phyloP scores from a whole-genome alignment of 2,329 filamentous ascomycete genomes.

The Cordyceps tenuipes region DNA sequence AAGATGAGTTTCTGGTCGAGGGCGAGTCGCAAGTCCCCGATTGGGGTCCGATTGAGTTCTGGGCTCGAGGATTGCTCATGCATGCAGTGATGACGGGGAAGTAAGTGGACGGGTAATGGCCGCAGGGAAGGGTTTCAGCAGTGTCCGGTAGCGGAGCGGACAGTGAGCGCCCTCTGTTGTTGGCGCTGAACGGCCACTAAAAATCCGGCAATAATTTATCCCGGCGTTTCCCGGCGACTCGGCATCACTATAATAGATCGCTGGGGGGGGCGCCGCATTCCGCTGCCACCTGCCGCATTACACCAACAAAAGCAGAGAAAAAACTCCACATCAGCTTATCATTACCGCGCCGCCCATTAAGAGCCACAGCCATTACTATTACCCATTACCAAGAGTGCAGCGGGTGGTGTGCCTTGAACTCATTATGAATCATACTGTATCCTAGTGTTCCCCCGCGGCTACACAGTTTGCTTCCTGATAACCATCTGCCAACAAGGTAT shows the following conservation, averaged over 20 bases:
- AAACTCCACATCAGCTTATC: slow-evolving; percentile 9
- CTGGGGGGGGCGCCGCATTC: neutral
- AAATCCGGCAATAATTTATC: no score
- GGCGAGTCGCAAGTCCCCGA: neutral
- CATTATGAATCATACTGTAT: slow-evolving; percentile 12
- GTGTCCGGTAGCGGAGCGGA: slow-evolving; percentile 10
- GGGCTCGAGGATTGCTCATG: neutral
- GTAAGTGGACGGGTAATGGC: neutral
- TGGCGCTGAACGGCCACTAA: neutral
- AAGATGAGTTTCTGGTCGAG: neutral
- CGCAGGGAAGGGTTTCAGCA: neutral
- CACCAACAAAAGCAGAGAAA: neutral
- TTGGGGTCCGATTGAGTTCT: neutral
- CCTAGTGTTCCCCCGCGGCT: no score
- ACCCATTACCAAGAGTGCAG: neutral
- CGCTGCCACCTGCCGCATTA: neutral
- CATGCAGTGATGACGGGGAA: no score
- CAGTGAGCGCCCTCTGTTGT: neutral
- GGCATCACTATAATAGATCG: neutral
- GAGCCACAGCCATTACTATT: slow-evolving; percentile 9
- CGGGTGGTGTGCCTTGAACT: neutral
- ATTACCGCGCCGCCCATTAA: no score
- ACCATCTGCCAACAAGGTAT: no score
- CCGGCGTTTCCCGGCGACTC: slow-evolving; percentile 12
- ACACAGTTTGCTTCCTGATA: neutral